Evolutionary conservation across 2,329 filamentous ascomycete species (phyloP).

Genomic region (Pseudogymnoascus destructans): DNA sequence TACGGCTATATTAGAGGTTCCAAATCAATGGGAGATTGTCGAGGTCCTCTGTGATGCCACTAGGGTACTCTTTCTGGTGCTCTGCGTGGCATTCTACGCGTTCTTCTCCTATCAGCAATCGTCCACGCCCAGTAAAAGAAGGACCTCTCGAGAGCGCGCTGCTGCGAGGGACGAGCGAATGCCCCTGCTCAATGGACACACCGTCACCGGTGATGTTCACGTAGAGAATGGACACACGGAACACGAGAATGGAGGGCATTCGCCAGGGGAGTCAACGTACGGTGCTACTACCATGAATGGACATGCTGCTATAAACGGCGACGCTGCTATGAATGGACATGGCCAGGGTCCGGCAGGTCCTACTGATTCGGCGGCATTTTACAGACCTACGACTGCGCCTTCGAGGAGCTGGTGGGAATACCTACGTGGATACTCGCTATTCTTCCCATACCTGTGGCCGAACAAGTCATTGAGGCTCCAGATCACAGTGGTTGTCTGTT

Average conservation of each 20-base stretch:
- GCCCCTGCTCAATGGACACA: conserved; percentile 40
- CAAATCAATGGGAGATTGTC: conserved; percentile 43
- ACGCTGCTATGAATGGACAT: conserved; percentile 33
- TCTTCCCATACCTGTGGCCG: conserved; percentile 96
- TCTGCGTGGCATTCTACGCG: conserved; percentile 42
- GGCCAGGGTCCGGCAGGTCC: conserved; percentile 30
- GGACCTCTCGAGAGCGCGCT: conserved; percentile 33
- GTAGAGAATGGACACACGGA: conserved; percentile 17
- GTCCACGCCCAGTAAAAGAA: conserved; percentile 28
- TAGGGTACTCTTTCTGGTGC: conserved; percentile 52
- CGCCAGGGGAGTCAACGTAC: conserved; percentile 22
- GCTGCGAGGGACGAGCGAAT: conserved; percentile 42
- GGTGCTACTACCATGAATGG: conserved; percentile 27
- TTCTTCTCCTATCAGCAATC: conserved; percentile 30
- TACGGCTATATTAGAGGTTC: conserved; percentile 26
- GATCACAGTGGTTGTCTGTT: conserved; percentile 68
- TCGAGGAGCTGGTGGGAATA: conserved; percentile 96
- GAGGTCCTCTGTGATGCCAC: conserved; percentile 55
- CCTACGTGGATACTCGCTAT: conserved; percentile 76
- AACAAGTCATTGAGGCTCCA: conserved; percentile 62
- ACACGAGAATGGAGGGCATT: conserved; percentile 17
- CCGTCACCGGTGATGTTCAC: conserved; percentile 10
- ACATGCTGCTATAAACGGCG: conserved; percentile 30
- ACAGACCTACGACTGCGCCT: conserved; percentile 73
- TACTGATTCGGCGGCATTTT: conserved; percentile 64